These are phyloP conservation scores for Cinchona pubescens DNA, from an alignment of 257 asterid species.

Conservation along the genomic window DNA sequence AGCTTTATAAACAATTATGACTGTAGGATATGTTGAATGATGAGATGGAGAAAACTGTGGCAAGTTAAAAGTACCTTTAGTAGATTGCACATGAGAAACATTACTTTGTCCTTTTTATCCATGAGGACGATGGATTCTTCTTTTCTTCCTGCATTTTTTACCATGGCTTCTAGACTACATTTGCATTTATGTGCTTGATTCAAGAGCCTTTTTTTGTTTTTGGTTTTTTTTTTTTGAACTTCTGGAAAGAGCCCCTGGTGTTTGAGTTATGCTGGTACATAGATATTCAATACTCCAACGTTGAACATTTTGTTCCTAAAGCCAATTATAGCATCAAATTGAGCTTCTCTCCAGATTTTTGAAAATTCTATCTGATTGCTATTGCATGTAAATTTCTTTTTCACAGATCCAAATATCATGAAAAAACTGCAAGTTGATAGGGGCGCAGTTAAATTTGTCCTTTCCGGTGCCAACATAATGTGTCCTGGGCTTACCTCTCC, in stretches of 20 bases:
- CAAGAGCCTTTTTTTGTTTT: not conserved
- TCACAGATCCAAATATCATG: slow-evolving; percentile 93
- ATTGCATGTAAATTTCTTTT: slow-evolving; percentile 15
- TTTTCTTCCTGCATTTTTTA: not conserved
- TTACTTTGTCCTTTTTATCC: not conserved
- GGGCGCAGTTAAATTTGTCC: slow-evolving; percentile 91
- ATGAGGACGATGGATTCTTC: not conserved
- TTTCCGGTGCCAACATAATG: slow-evolving; percentile 99
- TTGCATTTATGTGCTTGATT: not conserved
- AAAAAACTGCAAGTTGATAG: slow-evolving; percentile 94
- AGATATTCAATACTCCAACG: not conserved
- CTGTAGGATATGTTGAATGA: not conserved
- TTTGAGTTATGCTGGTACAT: not conserved
- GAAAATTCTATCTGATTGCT: not conserved
- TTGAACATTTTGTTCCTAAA: not conserved
- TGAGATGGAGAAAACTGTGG: not conserved
- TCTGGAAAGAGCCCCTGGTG: too few species aligned
- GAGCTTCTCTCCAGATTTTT: not conserved
- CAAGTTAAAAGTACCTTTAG: not conserved
- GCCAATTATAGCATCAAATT: not conserved
- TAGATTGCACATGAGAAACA: not conserved
- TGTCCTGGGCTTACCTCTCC: slow-evolving; percentile 99
- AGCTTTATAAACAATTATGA: not conserved
- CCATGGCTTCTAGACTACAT: not conserved
- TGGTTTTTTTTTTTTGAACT: too few species aligned